These are phyloP conservation scores for Pleoardoris graminearum DNA, from an alignment of 2,329 filamentous ascomycete genomes.

Conservation along the genomic window DNA sequence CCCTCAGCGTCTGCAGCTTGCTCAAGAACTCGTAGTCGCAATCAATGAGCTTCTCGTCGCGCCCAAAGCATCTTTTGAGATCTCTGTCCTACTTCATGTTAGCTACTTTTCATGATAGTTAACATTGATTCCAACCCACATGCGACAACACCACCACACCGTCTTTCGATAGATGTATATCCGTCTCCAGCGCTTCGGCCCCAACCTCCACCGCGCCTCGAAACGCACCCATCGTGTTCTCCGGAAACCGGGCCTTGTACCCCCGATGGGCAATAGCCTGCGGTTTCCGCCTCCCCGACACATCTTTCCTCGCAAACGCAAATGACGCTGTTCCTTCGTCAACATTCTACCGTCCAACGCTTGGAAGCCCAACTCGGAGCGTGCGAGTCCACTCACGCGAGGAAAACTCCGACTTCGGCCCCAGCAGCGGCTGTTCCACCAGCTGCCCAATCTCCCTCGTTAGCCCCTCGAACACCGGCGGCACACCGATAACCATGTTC, in stretches of 20 bases:
- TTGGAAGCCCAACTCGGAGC: background rate
- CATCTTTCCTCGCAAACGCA: conserved; percentile 40
- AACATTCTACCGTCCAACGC: conserved; percentile 13
- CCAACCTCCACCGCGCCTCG: conserved; percentile 71
- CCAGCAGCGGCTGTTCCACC: conserved; percentile 39
- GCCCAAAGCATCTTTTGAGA: conserved; percentile 79
- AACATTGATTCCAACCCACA: conserved; percentile 56
- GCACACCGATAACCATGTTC: conserved; percentile 44
- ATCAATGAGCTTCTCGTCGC: conserved; percentile 71
- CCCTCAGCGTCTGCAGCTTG: conserved; percentile 66
- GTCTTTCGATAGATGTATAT: conserved; percentile 81
- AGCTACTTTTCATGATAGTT: background rate
- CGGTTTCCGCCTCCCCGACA: conserved; percentile 54
- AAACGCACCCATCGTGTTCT: conserved; percentile 86
- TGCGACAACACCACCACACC: conserved; percentile 84
- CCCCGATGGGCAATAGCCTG: conserved; percentile 79
- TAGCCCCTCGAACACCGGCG: conserved; percentile 42
- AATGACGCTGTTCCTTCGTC: conserved; percentile 36
- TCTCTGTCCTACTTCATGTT: conserved; percentile 63
- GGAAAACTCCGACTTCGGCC: conserved; percentile 36
- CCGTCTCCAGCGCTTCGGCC: conserved; percentile 83
- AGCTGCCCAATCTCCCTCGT: conserved; percentile 41
- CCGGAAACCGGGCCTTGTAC: conserved; percentile 75
- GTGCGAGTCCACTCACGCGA: conserved; percentile 21
- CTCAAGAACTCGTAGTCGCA: conserved; percentile 75